phyloP scores from a whole-genome alignment of 805 yeast genomes.

The Lipomyces kockii region DNA sequence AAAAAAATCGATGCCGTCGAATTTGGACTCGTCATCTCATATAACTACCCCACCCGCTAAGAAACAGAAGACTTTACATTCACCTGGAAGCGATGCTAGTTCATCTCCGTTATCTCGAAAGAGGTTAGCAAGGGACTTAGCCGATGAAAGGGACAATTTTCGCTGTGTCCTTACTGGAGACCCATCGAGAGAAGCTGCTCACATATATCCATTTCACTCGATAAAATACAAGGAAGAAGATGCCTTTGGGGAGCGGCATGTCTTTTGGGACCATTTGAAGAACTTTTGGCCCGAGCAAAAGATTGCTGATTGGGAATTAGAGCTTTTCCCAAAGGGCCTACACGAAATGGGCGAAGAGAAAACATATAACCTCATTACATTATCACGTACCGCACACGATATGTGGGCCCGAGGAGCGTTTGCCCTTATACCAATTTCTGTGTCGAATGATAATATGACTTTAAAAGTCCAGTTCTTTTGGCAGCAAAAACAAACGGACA shows the following conservation, averaged over 20 bases:
- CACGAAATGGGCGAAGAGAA: neutral
- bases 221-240: neutral
- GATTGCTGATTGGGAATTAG: neutral
- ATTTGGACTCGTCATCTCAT: neutral
- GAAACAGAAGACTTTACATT: neutral
- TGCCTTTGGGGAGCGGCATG: conserved; percentile 1
- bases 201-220: conserved; percentile 1
- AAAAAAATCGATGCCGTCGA: neutral
- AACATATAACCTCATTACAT: neutral
- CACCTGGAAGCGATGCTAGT: neutral
- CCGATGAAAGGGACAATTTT: neutral
- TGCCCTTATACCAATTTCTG: neutral
- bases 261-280: neutral
- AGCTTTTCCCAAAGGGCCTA: neutral
- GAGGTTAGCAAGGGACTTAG: neutral
- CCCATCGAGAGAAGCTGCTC: neutral
- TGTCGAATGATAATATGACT: neutral
- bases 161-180: neutral
- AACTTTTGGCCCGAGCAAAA: neutral
- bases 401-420: conserved; percentile 2
- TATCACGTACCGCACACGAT: neutral
- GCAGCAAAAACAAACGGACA: neutral
- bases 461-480: conserved; percentile 1
- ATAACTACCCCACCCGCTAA: neutral
- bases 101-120: neutral